These are phyloP conservation scores for Ustilago loliicola DNA, from an alignment of 1,284 basidiomycete species.

Conservation along the genomic window DNA sequence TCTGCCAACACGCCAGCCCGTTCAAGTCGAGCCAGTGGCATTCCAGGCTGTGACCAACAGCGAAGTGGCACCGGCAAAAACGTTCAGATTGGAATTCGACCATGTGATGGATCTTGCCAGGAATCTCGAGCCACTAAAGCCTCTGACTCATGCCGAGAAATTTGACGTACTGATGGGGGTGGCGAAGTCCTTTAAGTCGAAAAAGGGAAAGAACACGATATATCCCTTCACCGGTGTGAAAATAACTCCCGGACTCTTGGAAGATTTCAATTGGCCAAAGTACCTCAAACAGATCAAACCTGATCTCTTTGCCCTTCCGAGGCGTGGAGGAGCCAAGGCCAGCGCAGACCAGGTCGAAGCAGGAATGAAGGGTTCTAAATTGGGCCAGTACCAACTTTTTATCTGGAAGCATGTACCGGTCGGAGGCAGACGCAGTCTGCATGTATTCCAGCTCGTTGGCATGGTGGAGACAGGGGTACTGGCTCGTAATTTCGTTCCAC, in stretches of 20 bases:
- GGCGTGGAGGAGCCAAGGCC: accelerated
- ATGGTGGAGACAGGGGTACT: background rate
- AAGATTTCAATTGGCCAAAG: accelerated
- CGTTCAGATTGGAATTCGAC: background rate
- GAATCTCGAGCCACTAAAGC: background rate
- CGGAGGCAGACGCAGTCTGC: background rate
- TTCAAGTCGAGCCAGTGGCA: too few species aligned
- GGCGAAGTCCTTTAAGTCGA: background rate
- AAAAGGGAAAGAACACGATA: background rate
- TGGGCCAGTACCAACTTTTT: background rate
- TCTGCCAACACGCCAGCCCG: too few species aligned
- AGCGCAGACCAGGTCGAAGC: background rate
- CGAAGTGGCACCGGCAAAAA: background rate
- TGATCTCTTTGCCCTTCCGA: background rate
- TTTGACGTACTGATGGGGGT: background rate
- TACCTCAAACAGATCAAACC: background rate
- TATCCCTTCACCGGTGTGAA: background rate
- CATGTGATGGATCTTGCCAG: background rate
- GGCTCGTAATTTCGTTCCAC: background rate
- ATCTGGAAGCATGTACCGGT: background rate
- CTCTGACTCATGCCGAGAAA: background rate
- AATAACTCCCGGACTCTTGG: background rate
- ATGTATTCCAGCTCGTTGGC: background rate
- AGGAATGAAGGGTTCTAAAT: background rate
- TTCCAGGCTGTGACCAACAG: too few species aligned